phyloP scores from a whole-genome alignment of 2,329 filamentous ascomycete species.

The Phialophora chinensis region DNA sequence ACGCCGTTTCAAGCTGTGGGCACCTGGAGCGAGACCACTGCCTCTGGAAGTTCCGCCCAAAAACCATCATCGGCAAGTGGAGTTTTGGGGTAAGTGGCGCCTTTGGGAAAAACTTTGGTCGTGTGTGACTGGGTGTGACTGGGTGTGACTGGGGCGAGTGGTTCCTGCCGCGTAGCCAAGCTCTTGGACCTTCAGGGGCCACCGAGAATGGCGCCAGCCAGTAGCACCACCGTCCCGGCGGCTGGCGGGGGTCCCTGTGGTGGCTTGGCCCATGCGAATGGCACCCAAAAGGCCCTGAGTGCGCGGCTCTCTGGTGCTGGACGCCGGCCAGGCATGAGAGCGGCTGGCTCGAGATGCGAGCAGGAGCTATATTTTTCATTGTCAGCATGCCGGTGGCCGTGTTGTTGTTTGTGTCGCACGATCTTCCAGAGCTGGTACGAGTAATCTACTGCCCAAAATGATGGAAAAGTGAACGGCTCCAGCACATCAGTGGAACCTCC shows the following conservation, averaged over 20 bases:
- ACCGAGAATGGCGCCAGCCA: neutral
- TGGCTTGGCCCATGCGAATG: constrained; percentile 9
- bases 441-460: constrained; percentile 1
- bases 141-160: neutral
- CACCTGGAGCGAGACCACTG: constrained; percentile 14
- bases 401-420: neutral
- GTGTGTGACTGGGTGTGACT: constrained; percentile 10
- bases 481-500: constrained; percentile 16
- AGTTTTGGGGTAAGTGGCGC: constrained; percentile 15
- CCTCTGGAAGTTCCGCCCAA: neutral
- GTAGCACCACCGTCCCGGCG: neutral
- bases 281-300: neutral
- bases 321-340: no score
- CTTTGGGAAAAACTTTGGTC: constrained; percentile 21
- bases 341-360: no score
- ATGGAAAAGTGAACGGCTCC: neutral
- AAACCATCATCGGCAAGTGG: constrained; percentile 8
- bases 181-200: neutral
- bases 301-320: neutral
- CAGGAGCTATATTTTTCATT: neutral
- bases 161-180: neutral
- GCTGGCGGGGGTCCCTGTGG: neutral
- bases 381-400: neutral
- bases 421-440: neutral
- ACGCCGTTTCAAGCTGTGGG: constrained; percentile 31